Evolutionary conservation across 1,284 basidiomycete species (phyloP), one percentile per base, ranked within the genome.

Genomic region (Trametes hirsuta): DNA sequence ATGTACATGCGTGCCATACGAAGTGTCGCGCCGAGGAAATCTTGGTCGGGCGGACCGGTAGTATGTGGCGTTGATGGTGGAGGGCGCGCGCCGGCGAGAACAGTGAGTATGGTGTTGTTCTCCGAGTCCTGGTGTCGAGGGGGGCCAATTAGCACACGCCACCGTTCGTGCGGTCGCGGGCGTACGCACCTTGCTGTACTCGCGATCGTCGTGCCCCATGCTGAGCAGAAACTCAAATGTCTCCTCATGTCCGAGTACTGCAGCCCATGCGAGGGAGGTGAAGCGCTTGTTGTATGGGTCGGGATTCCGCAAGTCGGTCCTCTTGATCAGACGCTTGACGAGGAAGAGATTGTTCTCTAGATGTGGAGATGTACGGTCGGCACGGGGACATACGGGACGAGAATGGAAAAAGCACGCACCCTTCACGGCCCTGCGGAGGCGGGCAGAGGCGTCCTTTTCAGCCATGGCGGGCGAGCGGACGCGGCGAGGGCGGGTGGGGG

Each of bases 261-360:
- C 94, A 0, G 95, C 88, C 90, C 93, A 95, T 12, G 93, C 93
- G 6, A 97, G 76, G 18, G 91, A 94, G 0, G 95, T 97, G 71
- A 90, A 88, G 1, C 93, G 84, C 65, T 83, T 83, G 40, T 84
- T 77, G 15, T 80, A 82, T 14, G 88, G 82, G 75, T 97, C 95
- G 8, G 92, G 86, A 76, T 97, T 97, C 30, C 95, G 85, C 79
- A 96, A 86, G 71, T 96, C 93, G 30, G 90, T 92, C 69, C 87
- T 79, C 72, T 87, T 87, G 66, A 91, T 81, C 67, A 94, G 86
- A 47, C 94, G 84, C 76, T 87, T 89, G 70, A 96, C 91, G 63
- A 95, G 85, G 66, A 94, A 89, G 63, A 96, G 85, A 76, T 95
- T 95, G 78, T 96, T 95, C 78, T 95, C 94, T 96, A 72, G 59